Evolutionary conservation across 202 grass and related monocot species (phyloP).

Genomic region (Zizania palustris): DNA sequence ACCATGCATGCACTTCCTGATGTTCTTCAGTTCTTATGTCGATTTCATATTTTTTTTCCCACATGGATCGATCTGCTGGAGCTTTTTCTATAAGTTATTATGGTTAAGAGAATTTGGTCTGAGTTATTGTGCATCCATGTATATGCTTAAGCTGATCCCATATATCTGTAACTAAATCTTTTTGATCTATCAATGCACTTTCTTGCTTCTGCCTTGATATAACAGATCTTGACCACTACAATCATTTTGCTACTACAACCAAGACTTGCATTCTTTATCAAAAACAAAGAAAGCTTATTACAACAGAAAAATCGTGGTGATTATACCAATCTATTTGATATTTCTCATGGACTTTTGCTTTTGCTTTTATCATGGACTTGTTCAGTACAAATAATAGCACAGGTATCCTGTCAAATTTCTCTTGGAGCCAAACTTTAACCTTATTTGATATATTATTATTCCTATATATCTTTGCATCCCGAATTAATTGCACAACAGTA

Average conservation of each 20-base stretch:
- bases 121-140: background rate
- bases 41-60: background rate
- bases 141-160: background rate
- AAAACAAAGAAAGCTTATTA: background rate
- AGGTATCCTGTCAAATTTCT: background rate
- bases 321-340: background rate
- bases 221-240: conserved; percentile 1
- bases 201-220: background rate
- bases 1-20: background rate
- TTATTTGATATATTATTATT: background rate
- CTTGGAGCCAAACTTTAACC: background rate
- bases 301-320: background rate
- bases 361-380: background rate
- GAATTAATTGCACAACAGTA: conserved; percentile 37
- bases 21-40: background rate
- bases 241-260: background rate
- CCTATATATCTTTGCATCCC: background rate
- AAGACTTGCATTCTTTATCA: background rate
- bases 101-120: background rate
- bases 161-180: background rate
- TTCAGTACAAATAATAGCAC: background rate
- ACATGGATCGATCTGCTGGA: background rate
- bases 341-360: background rate
- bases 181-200: background rate
- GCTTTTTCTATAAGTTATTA: background rate